These are phyloP conservation scores for Iberis pinnata DNA, from an alignment of 345 rosid genomes.

Conservation along the genomic window DNA sequence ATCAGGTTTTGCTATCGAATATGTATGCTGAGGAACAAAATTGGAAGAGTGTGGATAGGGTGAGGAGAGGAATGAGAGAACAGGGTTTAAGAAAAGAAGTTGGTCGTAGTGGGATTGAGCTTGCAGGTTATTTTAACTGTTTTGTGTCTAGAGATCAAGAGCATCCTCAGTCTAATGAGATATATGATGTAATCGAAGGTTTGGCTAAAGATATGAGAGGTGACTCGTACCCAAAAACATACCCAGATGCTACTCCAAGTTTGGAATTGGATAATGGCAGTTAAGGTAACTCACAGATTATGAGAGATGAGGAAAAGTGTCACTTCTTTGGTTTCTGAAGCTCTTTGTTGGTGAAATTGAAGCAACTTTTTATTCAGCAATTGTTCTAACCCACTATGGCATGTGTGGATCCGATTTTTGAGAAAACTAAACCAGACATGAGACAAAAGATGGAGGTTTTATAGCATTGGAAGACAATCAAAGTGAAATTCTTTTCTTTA, in stretches of 20 bases:
- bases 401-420: slow-evolving; percentile 20
- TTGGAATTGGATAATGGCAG: slow-evolving; percentile 24
- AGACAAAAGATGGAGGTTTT: slow-evolving; percentile 1
- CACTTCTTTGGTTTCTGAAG: slow-evolving; percentile 13
- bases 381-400: background rate
- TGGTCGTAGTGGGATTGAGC: slow-evolving; percentile 69
- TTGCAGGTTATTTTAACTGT: slow-evolving; percentile 44
- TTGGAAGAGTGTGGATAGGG: slow-evolving; percentile 57
- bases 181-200: slow-evolving; percentile 47
- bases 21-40: slow-evolving; percentile 72
- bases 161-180: slow-evolving; percentile 44
- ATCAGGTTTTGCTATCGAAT: slow-evolving; percentile 80
- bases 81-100: slow-evolving; percentile 65
- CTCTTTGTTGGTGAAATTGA: slow-evolving; percentile 7
- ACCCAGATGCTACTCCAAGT: slow-evolving; percentile 14
- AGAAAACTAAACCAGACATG: slow-evolving; percentile 21
- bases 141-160: slow-evolving; percentile 64
- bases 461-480: background rate
- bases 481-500: slow-evolving; percentile 25
- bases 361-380: slow-evolving; percentile 9
- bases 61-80: slow-evolving; percentile 70
- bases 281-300: slow-evolving; percentile 7
- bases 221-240: slow-evolving; percentile 10
- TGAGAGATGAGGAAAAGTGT: background rate
- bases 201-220: slow-evolving; percentile 49